These are phyloP conservation scores for Tulasnella sp. DNA, from an alignment of 768 basidiomycete genomes.

Conservation along the genomic window DNA sequence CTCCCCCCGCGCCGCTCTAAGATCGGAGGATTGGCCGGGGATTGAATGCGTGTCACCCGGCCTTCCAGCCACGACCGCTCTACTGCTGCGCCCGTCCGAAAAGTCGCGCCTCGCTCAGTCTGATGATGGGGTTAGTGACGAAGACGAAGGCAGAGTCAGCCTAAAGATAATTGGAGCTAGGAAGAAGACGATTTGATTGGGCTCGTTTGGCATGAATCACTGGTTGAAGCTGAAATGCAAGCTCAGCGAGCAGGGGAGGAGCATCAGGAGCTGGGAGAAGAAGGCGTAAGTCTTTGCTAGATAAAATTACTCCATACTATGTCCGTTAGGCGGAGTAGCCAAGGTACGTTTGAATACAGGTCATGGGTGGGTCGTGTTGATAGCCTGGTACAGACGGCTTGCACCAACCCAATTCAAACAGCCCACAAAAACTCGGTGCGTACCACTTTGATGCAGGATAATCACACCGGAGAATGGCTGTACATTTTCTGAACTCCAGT, in stretches of 20 bases:
- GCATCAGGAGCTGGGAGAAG: slow-evolving; percentile 49
- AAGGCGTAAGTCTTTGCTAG: slow-evolving; percentile 35
- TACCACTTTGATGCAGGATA: background rate
- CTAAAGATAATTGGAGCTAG: slow-evolving; percentile 30
- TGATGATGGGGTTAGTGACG: slow-evolving; percentile 45
- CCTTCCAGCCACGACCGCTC: background rate
- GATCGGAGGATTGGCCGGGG: background rate
- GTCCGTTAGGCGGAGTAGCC: slow-evolving; percentile 12
- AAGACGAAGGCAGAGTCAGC: slow-evolving; percentile 36
- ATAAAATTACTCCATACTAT: background rate
- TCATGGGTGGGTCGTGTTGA: slow-evolving; percentile 26
- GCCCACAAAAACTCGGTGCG: slow-evolving; percentile 4
- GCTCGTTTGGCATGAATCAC: slow-evolving; percentile 45
- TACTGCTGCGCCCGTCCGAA: background rate
- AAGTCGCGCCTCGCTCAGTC: background rate
- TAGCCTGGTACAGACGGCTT: slow-evolving; percentile 25
- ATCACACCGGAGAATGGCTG: too few species aligned
- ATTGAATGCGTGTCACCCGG: background rate
- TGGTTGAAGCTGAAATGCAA: slow-evolving; percentile 9
- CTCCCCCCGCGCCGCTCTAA: background rate
- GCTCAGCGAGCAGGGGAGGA: slow-evolving; percentile 45
- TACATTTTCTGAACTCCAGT: too few species aligned
- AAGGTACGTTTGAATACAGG: slow-evolving; percentile 25
- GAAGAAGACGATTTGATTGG: slow-evolving; percentile 47
- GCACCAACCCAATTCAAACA: slow-evolving; percentile 22